A percentile compares a stretch with the other conserved stretches of the same genome.
phyloP scores from a whole-genome alignment of 2,329 filamentous ascomycete species.

The Colletotrichum tropicale region DNA sequence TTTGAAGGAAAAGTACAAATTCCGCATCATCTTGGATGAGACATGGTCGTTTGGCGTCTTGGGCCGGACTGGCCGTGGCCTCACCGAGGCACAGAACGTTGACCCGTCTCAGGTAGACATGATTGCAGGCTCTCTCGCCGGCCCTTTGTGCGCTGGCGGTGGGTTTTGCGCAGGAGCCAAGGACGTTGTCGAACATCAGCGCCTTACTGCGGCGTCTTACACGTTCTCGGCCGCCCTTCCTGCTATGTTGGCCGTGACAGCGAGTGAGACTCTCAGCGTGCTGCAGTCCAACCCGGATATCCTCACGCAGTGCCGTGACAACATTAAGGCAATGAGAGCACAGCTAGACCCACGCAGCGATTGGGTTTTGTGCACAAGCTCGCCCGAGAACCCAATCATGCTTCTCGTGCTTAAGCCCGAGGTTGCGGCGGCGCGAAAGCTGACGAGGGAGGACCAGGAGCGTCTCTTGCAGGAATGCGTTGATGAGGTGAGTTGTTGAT shows the following conservation, averaged over 20 bases:
- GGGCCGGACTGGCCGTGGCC: conserved; percentile 85
- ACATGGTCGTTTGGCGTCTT: conserved; percentile 97
- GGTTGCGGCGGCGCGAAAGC: conserved; percentile 71
- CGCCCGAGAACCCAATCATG: conserved; percentile 85
- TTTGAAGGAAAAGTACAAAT: conserved; percentile 95
- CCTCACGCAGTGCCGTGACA: conserved; percentile 79
- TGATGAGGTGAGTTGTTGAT: conserved; percentile 76
- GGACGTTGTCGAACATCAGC: conserved; percentile 95
- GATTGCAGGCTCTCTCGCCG: conserved; percentile 92
- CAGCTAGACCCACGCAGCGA: conserved; percentile 94
- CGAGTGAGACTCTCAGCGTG: conserved; percentile 86
- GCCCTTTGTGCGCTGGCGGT: conserved; percentile 88
- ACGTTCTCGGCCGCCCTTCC: conserved; percentile 96
- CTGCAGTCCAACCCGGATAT: conserved; percentile 88
- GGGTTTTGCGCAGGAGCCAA: conserved; percentile 93
- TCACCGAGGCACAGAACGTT: conserved; percentile 97
- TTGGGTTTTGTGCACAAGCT: conserved; percentile 85
- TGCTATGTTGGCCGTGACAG: conserved; percentile 92
- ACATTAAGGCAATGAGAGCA: conserved; percentile 82
- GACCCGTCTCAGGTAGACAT: conserved; percentile 94
- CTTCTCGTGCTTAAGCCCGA: conserved; percentile 84
- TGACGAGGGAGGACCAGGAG: conserved; percentile 80
- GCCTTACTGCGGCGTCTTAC: conserved; percentile 89
- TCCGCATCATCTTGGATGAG: conserved; percentile 95
- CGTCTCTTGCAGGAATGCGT: conserved; percentile 85